Percentiles rank a stretch among this genome's conserved stretches.
These are phyloP conservation scores for Monosporascus sp. DNA, from an alignment of 2,329 filamentous ascomycete genomes.

Conservation along the genomic window DNA sequence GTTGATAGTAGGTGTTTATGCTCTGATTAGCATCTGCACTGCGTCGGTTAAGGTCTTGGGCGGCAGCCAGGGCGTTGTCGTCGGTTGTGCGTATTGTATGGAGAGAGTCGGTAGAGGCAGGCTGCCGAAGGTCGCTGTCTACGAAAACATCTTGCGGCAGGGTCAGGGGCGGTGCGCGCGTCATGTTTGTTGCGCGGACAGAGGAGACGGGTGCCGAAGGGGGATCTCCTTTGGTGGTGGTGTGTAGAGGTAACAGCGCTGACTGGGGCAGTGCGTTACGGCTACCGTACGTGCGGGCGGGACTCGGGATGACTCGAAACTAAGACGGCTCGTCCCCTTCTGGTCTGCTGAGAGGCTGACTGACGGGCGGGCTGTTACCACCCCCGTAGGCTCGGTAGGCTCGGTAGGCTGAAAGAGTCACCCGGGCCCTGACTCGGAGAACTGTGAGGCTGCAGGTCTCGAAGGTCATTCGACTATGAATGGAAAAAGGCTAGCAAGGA, in stretches of 20 bases:
- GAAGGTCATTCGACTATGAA: no score
- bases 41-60: slow-evolving; percentile 22
- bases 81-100: slow-evolving; percentile 10
- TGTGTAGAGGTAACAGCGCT: no score
- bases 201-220: no score
- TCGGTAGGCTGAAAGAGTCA: no score
- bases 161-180: slow-evolving; percentile 17
- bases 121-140: slow-evolving; percentile 13
- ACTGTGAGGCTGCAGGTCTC: no score
- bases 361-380: background rate
- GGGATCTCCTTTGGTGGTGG: no score
- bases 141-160: slow-evolving; percentile 20
- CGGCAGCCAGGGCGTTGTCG: slow-evolving; percentile 14
- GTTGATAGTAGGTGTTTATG: slow-evolving; percentile 10
- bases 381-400: no score
- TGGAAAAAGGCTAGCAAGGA: slow-evolving; percentile 14
- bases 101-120: slow-evolving; percentile 8
- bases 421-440: no score
- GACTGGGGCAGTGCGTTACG: background rate
- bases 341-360: background rate
- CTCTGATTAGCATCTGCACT: slow-evolving; percentile 18
- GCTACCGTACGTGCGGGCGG: background rate
- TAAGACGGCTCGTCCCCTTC: no score
- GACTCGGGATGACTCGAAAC: background rate
- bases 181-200: slow-evolving; percentile 18